Evolutionary conservation across 2,329 filamentous ascomycete genomes (phyloP), one percentile per base, ranked within the genome.

Genomic region (Lachnellula subtilissima): DNA sequence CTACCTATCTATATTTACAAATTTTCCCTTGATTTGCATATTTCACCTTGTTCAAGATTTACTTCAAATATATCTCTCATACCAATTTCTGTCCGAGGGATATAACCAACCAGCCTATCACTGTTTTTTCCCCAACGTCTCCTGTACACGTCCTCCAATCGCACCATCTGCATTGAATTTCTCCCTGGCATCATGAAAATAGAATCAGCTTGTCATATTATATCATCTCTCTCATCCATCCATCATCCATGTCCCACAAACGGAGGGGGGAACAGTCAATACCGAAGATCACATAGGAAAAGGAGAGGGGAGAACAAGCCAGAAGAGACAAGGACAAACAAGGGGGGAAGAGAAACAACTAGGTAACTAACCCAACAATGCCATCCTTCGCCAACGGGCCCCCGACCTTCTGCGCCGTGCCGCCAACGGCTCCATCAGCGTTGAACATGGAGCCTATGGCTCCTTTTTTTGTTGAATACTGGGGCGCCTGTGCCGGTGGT

Each of bases 391-490:
- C 64, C 22, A 74, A 67, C 1, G 71, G 71, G 1, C 72, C 72
- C 9, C 72, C 72, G 19, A 74, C 51, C 57, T 70, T 70, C 57
- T 74, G 65, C 6, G 65, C 72, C 1, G 65, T 65, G 4, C 70
- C 66, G 6, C 72, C 72, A n/a, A 74, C 65, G 1, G 65, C 60
- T 4, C 71, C 71, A 12, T 71, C 64, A 8, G 68, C 64, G 22
- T 66, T 72, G 62, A 72, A 73, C 55, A 69, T 63, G 49, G 67
- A 69, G 42, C 71, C 72, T 36, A 73, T 64, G 12, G 66, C 64
- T 5, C 71, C 71, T 8, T 67, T 53, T 53, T 15, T 68, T 63
- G 52, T 64, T 58, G 54, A 73, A 71, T 9, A 51, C 50, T 2
- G 58, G 48, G 5, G 50, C 58, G 22, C 49, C 56, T 12, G 23